Base-by-base conservation (phyloP, 331 rosid genomes). In the Spiraea crenata region DNA sequence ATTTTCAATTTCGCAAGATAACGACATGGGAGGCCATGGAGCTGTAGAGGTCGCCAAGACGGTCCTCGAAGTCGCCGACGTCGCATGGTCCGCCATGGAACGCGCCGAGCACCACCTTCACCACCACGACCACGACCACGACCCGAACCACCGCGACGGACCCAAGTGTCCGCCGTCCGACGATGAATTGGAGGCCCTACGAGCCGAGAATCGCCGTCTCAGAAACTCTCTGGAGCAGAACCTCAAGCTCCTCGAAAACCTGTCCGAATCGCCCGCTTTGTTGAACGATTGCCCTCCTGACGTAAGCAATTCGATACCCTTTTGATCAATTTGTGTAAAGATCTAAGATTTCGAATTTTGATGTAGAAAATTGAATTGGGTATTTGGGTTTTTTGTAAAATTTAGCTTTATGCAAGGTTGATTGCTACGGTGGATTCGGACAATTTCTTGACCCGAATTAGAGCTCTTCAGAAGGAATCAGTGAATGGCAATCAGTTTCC, bases 1-100 rank as follows among this genome's bases (percentile, higher is more conserved):
- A 37, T 8, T 9, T 8, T 45, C 49, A 45, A 16, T 37, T 13
- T 68, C 11, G 5, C 13, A 10, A 67, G 41, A 54, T 4, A 25
- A 7, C 10, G 74, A 7, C 25, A 90, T 88, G 91, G 80, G 81
- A 49, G 78, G 89, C 54, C 93, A 40, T 49, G 74, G 75, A 39
- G 86, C 98, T 40, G 44, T 89, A 0, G 88, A 89, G 88, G 85
- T 89, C 64, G 95, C 96, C 20, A 93, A 91, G 80, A 95, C 97
- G 69, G 95, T 91, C 70, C 55, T 95, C 25, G 97, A 93, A 88
- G 97, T 93, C 8, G 97, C 99, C 54, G 99, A 93, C 67, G 95
- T 89, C 19, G 96, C 99, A 10, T 91, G 91, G 95, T 57, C 77
- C 54, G 97, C 97, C 83, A 44, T 91, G 64, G 99, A 93, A 65